Conservation (phyloP, 2,329 filamentous ascomycete genomes). For the Volutella citrinella region DNA sequence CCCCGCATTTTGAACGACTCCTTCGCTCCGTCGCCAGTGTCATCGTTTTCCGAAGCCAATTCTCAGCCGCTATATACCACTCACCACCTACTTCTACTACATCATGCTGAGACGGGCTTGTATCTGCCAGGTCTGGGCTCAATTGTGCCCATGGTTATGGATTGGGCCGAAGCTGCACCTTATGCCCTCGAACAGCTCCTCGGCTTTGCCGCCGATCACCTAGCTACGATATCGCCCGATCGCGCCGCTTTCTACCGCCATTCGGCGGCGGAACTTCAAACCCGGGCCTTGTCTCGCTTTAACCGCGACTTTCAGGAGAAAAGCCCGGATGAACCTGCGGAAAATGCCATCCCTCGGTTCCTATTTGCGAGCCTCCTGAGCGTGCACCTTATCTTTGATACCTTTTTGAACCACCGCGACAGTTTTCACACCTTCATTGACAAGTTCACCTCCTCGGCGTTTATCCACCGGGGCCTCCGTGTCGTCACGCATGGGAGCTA, state of each 20-base stretch:
- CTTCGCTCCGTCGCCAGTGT: slow-evolving; percentile 14
- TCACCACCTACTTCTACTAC: slow-evolving; percentile 38
- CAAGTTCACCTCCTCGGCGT: slow-evolving; percentile 38
- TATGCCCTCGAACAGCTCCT: slow-evolving; percentile 47
- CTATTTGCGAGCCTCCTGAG: slow-evolving; percentile 43
- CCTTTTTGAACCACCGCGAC: slow-evolving; percentile 34
- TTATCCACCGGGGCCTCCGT: slow-evolving; percentile 42
- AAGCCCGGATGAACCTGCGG: slow-evolving; percentile 12
- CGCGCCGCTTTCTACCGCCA: slow-evolving; percentile 21
- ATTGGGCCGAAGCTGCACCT: slow-evolving; percentile 33
- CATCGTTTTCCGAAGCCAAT: slow-evolving; percentile 8
- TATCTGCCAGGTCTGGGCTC: no score
- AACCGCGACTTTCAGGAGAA: slow-evolving; percentile 30
- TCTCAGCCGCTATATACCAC: slow-evolving; percentile 29
- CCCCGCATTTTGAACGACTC: slow-evolving; percentile 21
- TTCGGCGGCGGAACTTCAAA: slow-evolving; percentile 43
- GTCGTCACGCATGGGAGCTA: slow-evolving; percentile 34
- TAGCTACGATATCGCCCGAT: slow-evolving; percentile 20
- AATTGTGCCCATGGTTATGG: no score
- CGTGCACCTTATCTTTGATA: slow-evolving; percentile 48
- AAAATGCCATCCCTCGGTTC: slow-evolving; percentile 37
- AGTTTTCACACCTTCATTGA: slow-evolving; percentile 39
- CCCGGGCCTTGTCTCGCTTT: slow-evolving; percentile 38
- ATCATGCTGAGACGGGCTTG: slow-evolving; percentile 31
- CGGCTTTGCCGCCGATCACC: slow-evolving; percentile 43